Evolutionary conservation across 352 stramenopile genomes (phyloP).

Genomic region (Phytophthora gonapodyides): DNA sequence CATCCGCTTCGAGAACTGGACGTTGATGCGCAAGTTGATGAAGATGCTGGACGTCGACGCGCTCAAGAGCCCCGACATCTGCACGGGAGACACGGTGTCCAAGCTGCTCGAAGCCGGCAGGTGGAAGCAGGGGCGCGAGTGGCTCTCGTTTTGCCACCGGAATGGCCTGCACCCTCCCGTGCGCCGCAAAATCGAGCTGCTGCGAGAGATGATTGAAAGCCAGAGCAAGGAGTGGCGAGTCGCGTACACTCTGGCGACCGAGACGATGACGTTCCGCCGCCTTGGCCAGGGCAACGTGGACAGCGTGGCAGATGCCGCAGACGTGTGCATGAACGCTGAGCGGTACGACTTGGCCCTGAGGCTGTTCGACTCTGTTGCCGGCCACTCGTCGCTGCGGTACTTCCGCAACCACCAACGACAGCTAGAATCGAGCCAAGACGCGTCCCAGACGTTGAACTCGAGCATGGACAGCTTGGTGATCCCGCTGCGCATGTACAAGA

Average conservation of each 20-base stretch:
- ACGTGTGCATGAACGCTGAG: conserved; percentile 59
- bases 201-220: conserved; percentile 42
- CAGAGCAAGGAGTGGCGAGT: conserved; percentile 69
- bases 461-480: conserved; percentile 32
- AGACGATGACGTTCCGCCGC: conserved; percentile 75
- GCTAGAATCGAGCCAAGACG: conserved; percentile 20
- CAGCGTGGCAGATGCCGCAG: conserved; percentile 68
- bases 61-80: conserved; percentile 62
- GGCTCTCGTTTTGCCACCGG: conserved; percentile 55
- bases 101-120: conserved; percentile 71
- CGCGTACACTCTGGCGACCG: conserved; percentile 68
- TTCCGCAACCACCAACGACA: conserved; percentile 32
- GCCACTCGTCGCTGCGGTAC: conserved; percentile 48
- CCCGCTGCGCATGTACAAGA: conserved; percentile 75
- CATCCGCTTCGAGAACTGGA: conserved; percentile 68
- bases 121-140: conserved; percentile 60
- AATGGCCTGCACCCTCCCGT: conserved; percentile 61
- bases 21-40: conserved; percentile 49
- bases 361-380: conserved; percentile 58
- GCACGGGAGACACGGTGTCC: conserved; percentile 75
- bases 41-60: conserved; percentile 51
- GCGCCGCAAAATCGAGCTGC: conserved; percentile 64
- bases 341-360: conserved; percentile 57
- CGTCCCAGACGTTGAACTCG: conserved; percentile 10
- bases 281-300: conserved; percentile 69